Evolutionary conservation across 148 eudicot genomes (phyloP).

Genomic region (Persicaria maculosa): DNA sequence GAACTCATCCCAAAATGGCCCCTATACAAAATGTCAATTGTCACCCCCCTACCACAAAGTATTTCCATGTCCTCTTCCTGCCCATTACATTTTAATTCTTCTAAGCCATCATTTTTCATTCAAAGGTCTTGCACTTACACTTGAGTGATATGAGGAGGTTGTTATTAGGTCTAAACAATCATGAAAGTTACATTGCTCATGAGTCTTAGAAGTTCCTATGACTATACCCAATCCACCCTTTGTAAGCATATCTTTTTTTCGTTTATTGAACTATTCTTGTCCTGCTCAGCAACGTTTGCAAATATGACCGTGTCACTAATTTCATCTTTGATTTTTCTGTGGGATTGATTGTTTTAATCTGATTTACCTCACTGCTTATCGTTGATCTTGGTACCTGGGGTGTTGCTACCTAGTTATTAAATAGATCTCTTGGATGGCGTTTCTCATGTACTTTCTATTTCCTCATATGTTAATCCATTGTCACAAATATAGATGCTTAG

Average conservation of each 20-base stretch:
- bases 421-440: not conserved
- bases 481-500: not conserved
- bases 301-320: not conserved
- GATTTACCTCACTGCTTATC: no score
- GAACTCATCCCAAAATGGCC: no score
- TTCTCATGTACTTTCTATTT: not conserved
- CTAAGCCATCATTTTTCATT: no score
- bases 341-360: not conserved
- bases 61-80: no score
- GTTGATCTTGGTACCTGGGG: no score
- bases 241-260: not conserved
- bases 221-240: not conserved
- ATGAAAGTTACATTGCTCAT: not conserved
- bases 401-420: not conserved
- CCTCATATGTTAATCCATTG: not conserved
- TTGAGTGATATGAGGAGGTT: not conserved
- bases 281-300: not conserved
- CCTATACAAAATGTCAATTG: no score
- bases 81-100: no score
- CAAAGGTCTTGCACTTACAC: no score
- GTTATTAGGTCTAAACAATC: slow-evolving; percentile 2
- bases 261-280: not conserved
- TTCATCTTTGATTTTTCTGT: not conserved
- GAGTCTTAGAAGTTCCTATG: not conserved
- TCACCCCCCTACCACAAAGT: no score